A percentile compares a stretch with the other conserved stretches of the same genome.
phyloP scores from a whole-genome alignment of 2,329 filamentous ascomycete genomes.

The Fusarium sp. region DNA sequence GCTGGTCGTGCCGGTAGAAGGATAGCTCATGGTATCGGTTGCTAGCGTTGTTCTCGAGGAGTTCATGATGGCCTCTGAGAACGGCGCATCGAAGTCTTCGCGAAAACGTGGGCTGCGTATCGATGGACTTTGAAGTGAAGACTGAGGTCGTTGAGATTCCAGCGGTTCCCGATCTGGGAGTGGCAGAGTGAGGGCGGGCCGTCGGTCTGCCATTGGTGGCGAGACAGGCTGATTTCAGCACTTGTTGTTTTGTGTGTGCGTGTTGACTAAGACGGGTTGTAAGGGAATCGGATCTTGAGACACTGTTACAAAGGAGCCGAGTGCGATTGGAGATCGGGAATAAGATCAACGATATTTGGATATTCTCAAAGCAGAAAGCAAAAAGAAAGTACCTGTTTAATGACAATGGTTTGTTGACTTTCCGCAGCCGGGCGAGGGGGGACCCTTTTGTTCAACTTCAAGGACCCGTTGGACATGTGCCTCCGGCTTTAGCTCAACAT shows the following conservation, averaged over 20 bases:
- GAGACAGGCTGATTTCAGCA: conserved; percentile 35
- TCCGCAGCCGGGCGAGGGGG: conserved; percentile 23
- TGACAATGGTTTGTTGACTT: conserved; percentile 36
- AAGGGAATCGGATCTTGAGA: conserved; percentile 16
- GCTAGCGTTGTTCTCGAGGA: conserved; percentile 50
- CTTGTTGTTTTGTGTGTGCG: conserved; percentile 6
- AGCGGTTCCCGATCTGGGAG: conserved; percentile 44
- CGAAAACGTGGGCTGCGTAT: conserved; percentile 55
- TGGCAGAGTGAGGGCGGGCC: conserved; percentile 49
- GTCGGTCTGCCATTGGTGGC: conserved; percentile 49
- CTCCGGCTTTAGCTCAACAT: conserved; percentile 40
- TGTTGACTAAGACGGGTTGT: background rate
- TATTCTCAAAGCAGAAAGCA: conserved; percentile 12
- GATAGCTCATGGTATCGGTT: conserved; percentile 49
- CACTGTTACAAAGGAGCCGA: conserved; percentile 14
- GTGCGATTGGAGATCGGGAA: conserved; percentile 4
- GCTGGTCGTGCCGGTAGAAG: conserved; percentile 41
- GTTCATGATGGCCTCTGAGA: conserved; percentile 56
- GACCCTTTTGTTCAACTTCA: conserved; percentile 39
- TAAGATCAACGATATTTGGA: conserved; percentile 6
- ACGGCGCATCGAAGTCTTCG: conserved; percentile 59
- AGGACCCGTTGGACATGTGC: conserved; percentile 42
- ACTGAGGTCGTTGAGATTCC: conserved; percentile 42
- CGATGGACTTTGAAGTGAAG: conserved; percentile 40
- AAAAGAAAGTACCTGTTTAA: conserved; percentile 13